Evolutionary conservation across 2,329 filamentous ascomycete species (phyloP).

Genomic region (Balansia obtecta): DNA sequence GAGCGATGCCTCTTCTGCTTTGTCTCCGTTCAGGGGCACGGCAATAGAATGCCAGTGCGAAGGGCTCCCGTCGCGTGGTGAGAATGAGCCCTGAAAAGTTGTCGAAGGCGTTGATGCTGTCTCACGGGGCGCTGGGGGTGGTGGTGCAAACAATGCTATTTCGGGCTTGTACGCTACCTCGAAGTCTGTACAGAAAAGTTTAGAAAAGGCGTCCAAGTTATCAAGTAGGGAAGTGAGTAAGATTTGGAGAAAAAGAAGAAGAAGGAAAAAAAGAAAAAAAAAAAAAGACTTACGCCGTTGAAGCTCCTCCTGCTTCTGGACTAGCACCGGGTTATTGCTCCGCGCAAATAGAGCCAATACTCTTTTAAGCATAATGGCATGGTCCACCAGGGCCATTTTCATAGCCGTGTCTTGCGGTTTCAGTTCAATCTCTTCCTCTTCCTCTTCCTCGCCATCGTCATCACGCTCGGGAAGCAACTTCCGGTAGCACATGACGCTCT

Average conservation of each 20-base stretch:
- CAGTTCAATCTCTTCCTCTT: slow-evolving; percentile 32
- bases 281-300: slow-evolving; percentile 43
- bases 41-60: slow-evolving; percentile 19
- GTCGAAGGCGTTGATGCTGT: slow-evolving; percentile 30
- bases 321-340: slow-evolving; percentile 47
- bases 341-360: slow-evolving; percentile 59
- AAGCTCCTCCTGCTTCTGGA: slow-evolving; percentile 44
- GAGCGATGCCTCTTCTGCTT: slow-evolving; percentile 36
- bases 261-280: no score
- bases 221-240: background rate
- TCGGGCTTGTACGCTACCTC: slow-evolving; percentile 52
- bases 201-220: background rate
- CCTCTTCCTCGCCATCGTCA: slow-evolving; percentile 21
- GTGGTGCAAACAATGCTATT: slow-evolving; percentile 48
- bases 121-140: slow-evolving; percentile 26
- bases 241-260: no score
- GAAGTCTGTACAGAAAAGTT: slow-evolving; percentile 34
- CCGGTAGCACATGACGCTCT: slow-evolving; percentile 67
- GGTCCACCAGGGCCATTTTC: slow-evolving; percentile 75
- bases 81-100: slow-evolving; percentile 36
- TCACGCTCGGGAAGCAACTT: slow-evolving; percentile 50
- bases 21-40: slow-evolving; percentile 20
- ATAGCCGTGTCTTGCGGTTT: slow-evolving; percentile 64
- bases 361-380: slow-evolving; percentile 76
- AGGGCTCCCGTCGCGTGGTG: slow-evolving; percentile 22